phyloP scores from a whole-genome alignment of 2,329 filamentous ascomycete species.

The Ampelomyces quisqualis region DNA sequence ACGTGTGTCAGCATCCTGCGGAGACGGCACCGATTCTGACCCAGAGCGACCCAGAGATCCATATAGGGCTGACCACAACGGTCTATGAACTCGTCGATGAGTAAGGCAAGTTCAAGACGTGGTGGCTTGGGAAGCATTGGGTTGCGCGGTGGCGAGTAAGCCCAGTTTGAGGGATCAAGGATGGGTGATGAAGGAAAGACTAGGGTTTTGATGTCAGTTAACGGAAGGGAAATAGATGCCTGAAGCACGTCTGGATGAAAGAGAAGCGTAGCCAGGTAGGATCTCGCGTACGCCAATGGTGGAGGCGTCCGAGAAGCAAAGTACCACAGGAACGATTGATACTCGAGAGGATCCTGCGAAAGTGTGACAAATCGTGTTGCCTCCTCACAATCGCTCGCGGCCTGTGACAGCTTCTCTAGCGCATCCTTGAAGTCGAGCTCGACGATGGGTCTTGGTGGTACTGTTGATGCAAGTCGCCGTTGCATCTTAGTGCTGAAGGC shows the following conservation, averaged over 20 bases:
- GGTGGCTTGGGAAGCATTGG: slow-evolving; percentile 63
- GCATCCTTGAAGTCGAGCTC: slow-evolving; percentile 72
- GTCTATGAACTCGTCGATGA: slow-evolving; percentile 67
- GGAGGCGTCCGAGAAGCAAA: slow-evolving; percentile 80
- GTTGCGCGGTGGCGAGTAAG: slow-evolving; percentile 60
- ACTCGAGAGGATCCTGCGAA: slow-evolving; percentile 36
- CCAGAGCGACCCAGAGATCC: slow-evolving; percentile 79
- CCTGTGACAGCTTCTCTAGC: slow-evolving; percentile 64
- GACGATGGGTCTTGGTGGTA: slow-evolving; percentile 88
- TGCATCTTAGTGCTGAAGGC: slow-evolving; percentile 91
- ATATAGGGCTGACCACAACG: slow-evolving; percentile 68
- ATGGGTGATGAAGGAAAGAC: slow-evolving; percentile 71
- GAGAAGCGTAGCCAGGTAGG: slow-evolving; percentile 73
- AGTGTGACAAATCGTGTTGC: slow-evolving; percentile 39
- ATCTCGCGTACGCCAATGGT: slow-evolving; percentile 79
- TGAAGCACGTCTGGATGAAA: slow-evolving; percentile 66
- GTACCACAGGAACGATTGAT: slow-evolving; percentile 66
- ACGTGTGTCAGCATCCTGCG: slow-evolving; percentile 86
- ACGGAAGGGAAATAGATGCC: slow-evolving; percentile 71
- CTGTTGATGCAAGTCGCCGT: slow-evolving; percentile 86
- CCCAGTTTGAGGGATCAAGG: slow-evolving; percentile 72
- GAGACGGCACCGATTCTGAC: slow-evolving; percentile 86
- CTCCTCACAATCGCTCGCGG: slow-evolving; percentile 72
- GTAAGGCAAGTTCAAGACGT: slow-evolving; percentile 65
- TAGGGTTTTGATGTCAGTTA: slow-evolving; percentile 76